Evolutionary conservation across 306 rosid genomes (phyloP).

Genomic region (Trifolium repens): DNA sequence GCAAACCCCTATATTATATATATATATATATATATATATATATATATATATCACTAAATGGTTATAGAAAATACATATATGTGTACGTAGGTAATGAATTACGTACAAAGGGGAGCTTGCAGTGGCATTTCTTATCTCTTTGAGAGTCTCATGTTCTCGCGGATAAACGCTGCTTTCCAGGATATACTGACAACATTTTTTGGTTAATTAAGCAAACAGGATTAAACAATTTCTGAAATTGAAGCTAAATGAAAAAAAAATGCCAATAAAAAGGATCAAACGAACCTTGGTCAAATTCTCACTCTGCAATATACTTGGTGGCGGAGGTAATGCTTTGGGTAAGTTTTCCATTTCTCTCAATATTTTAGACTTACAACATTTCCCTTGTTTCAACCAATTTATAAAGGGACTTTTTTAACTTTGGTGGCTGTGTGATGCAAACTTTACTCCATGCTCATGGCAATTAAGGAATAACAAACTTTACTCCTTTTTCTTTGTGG

Average conservation of each 20-base stretch:
- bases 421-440: not conserved
- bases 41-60: no score
- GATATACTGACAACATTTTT: slow-evolving; percentile 37
- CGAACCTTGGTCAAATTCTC: slow-evolving; percentile 2
- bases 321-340: not conserved
- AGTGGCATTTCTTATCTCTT: slow-evolving; percentile 41
- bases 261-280: not conserved
- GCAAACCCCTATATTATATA: no score
- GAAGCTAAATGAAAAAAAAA: not conserved
- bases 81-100: no score
- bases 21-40: no score
- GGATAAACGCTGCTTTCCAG: slow-evolving; percentile 45
- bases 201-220: not conserved
- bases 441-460: no score
- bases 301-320: not conserved
- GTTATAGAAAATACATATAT: no score
- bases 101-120: slow-evolving; percentile 24
- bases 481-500: no score
- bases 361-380: not conserved
- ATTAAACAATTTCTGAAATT: not conserved
- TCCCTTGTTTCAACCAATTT: not conserved
- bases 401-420: not conserved
- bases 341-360: not conserved
- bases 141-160: slow-evolving; percentile 45
- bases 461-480: not conserved